Evolutionary conservation across 305 asterid genomes (phyloP), one percentile per base, ranked within the genome.

Genomic region (Fraxinus sp.): DNA sequence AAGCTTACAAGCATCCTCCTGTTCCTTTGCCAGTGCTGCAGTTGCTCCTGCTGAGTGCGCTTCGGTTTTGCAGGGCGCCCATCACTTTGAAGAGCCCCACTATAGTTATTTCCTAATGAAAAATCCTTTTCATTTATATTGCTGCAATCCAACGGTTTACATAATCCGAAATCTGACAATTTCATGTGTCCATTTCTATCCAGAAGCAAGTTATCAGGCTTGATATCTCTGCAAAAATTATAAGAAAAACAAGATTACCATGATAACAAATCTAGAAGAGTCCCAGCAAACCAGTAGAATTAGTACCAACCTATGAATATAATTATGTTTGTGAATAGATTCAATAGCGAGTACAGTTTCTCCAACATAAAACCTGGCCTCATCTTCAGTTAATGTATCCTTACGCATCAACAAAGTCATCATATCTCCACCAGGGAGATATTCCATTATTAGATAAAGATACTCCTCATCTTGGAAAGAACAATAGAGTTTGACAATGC

Each of bases 351-450:
- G 95, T 85, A 95, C 97, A 36, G 98, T 95, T 90, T 95, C 98
- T 76, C 97, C 98, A 18, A 95, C 94, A 59, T 95, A 95, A 87
- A 95, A 95, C 78, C 92, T 89, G 78, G 98, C 98, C 84, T 93
- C 98, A 66, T 89, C 94, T 91, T 95, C 98, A 22, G 96, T 92
- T 85, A 95, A 86, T 35, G 94, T 95, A 80, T 95, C 98, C 84
- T 95, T 95, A 71, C 98, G 94, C 98, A 95, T 95, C 55, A 95
- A 91, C 82, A 95, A 91, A 81, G 98, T 95, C 98, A 95, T 95
- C 98, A 95, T 93, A 91, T 95, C 98, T 87, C 98, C 98, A 79
- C 98, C 98, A 78, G 98, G 98, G 79, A 95, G 93, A 86, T 95
- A 95, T 90, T 95, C 98, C 98, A 95, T 95, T 43, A 95, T 91